phyloP scores from a whole-genome alignment of 2,329 filamentous ascomycete genomes.

The Fusarium globosum region DNA sequence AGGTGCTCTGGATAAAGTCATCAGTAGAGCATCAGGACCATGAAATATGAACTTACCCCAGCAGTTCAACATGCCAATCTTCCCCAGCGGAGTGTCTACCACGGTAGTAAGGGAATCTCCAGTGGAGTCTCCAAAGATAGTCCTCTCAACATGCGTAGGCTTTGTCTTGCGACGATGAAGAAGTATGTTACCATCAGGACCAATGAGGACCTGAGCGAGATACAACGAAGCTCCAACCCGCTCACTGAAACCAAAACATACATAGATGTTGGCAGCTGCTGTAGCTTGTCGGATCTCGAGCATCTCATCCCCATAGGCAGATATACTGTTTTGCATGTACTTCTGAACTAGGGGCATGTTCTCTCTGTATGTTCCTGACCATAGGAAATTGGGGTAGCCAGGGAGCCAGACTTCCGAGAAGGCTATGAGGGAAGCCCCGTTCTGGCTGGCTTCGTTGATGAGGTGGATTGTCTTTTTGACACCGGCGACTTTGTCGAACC shows the following conservation, averaged over 20 bases:
- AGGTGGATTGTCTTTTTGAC: background rate
- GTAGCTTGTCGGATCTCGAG: background rate
- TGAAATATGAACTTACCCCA: slow-evolving; percentile 29
- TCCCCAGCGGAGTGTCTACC: slow-evolving; percentile 50
- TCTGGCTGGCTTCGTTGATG: background rate
- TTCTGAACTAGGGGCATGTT: background rate
- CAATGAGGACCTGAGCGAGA: slow-evolving; percentile 53
- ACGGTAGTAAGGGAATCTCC: slow-evolving; percentile 54
- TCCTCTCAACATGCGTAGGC: slow-evolving; percentile 62
- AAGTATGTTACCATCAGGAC: slow-evolving; percentile 51
- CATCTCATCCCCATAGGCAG: background rate
- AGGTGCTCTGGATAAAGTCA: slow-evolving; percentile 55
- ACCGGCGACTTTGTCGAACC: background rate
- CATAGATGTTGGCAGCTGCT: background rate
- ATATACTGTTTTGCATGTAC: background rate
- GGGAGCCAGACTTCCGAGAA: background rate
- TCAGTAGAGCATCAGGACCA: background rate
- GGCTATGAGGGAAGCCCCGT: background rate
- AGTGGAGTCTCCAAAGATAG: slow-evolving; percentile 58
- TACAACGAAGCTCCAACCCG: background rate
- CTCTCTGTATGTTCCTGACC: background rate
- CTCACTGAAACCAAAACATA: background rate
- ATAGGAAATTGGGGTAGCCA: background rate
- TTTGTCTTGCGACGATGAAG: slow-evolving; percentile 61
- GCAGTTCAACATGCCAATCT: slow-evolving; percentile 57